These are phyloP conservation scores for Allium fistulosum DNA, from an alignment of 106 monocot species.

Conservation along the genomic window DNA sequence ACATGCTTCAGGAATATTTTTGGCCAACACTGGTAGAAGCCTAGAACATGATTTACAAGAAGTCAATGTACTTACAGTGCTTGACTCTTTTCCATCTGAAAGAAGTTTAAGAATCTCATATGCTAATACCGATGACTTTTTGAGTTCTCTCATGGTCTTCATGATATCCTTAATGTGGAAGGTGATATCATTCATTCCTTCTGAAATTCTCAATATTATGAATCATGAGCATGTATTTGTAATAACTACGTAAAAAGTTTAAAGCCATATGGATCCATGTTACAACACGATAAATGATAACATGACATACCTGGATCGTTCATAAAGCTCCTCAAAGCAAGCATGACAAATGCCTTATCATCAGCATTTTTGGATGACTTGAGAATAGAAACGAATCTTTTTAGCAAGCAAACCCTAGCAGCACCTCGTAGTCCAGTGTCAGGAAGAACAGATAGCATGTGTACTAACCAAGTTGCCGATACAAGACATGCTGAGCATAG, in stretches of 20 bases:
- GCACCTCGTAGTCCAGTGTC: conserved; percentile 54
- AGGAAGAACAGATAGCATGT: conserved; percentile 53
- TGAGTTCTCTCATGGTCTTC: conserved; percentile 48
- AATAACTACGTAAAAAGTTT: too few relatives aligned
- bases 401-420: conserved; percentile 42
- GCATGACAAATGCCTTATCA: conserved; percentile 53
- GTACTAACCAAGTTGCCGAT: conserved; percentile 45
- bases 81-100: conserved; percentile 48
- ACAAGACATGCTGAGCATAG: conserved; percentile 47
- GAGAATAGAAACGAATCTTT: conserved; percentile 24
- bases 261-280: too few relatives aligned
- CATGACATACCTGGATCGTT: conserved; percentile 32
- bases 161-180: conserved; percentile 43
- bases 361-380: conserved; percentile 29
- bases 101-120: conserved; percentile 50
- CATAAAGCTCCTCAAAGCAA: conserved; percentile 51
- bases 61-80: conserved; percentile 25
- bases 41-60: not conserved
- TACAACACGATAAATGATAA: not conserved
- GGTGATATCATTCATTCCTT: conserved; percentile 41
- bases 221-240: too few relatives aligned
- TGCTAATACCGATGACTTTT: conserved; percentile 39
- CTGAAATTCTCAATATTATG: conserved; percentile 17
- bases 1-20: not conserved
- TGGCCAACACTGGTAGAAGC: not conserved